Conservation (phyloP, 176 grass and related monocot species). For the Musa beccarii region DNA sequence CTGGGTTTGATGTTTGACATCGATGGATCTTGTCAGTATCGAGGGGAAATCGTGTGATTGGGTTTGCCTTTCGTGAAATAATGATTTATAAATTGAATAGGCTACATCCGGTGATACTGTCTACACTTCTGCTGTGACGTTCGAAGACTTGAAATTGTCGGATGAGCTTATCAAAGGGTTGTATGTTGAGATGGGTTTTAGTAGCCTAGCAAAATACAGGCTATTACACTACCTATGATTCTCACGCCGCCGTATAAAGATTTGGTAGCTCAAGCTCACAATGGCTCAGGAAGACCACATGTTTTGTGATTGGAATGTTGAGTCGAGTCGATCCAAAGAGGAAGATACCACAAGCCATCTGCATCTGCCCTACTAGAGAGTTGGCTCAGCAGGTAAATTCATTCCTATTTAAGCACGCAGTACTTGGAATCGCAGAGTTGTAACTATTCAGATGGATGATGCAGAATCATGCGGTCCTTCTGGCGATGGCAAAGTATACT, state of each 20-base stretch:
- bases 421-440: not conserved
- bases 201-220: too few relatives aligned
- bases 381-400: slow-evolving; percentile 56
- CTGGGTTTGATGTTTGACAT: not conserved
- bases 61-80: slow-evolving; percentile 2
- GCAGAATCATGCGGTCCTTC: slow-evolving; percentile 73
- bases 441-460: slow-evolving; percentile 14
- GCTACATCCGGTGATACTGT: slow-evolving; percentile 77
- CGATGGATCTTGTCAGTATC: not conserved
- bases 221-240: too few relatives aligned
- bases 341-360: slow-evolving; percentile 71
- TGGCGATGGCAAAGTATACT: slow-evolving; percentile 77
- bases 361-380: slow-evolving; percentile 93
- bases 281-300: too few relatives aligned
- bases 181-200: slow-evolving; percentile 82
- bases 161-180: slow-evolving; percentile 66
- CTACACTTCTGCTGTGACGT: slow-evolving; percentile 68
- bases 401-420: too few relatives aligned
- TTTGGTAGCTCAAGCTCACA: too few relatives aligned
- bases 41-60: not conserved
- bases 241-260: too few relatives aligned
- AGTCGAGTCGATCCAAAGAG: slow-evolving; percentile 51
- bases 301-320: too few relatives aligned
- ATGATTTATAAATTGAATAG: slow-evolving; percentile 20
- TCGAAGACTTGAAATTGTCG: slow-evolving; percentile 79